Evolutionary conservation across 2,329 filamentous ascomycete genomes (phyloP).

Genomic region (Neofusicoccum parvum): DNA sequence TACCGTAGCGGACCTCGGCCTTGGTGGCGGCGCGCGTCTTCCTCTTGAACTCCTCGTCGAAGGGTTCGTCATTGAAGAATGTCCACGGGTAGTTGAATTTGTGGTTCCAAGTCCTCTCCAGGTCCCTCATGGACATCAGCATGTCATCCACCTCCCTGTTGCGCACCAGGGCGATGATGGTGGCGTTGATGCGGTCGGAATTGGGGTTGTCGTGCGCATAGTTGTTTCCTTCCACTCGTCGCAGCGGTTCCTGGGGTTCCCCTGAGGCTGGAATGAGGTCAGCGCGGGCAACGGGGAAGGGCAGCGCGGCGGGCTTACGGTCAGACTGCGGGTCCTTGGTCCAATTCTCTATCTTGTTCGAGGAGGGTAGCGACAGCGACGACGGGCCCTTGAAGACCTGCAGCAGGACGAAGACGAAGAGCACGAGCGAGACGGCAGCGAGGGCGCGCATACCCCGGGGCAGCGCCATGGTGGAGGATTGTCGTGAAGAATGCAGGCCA

Average conservation of each 20-base stretch:
- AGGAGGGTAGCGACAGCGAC: slow-evolving; percentile 38
- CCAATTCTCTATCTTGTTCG: slow-evolving; percentile 57
- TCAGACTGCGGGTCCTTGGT: slow-evolving; percentile 84
- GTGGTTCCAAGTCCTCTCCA: slow-evolving; percentile 93
- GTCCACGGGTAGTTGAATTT: slow-evolving; percentile 99
- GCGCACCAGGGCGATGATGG: slow-evolving; percentile 85
- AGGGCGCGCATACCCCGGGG: slow-evolving; percentile 82
- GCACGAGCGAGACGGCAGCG: slow-evolving; percentile 67
- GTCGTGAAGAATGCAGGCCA: not conserved
- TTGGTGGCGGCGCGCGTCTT: slow-evolving; percentile 81
- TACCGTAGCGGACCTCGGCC: slow-evolving; percentile 84
- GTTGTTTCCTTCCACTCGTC: slow-evolving; percentile 67
- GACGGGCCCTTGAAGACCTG: slow-evolving; percentile 67
- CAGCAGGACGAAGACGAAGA: slow-evolving; percentile 79
- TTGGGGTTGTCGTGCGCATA: slow-evolving; percentile 76
- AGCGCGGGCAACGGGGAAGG: not conserved
- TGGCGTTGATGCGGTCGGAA: slow-evolving; percentile 87
- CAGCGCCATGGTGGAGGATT: slow-evolving; percentile 68
- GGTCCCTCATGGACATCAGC: slow-evolving; percentile 83
- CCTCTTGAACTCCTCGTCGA: slow-evolving; percentile 88
- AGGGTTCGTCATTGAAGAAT: slow-evolving; percentile 96
- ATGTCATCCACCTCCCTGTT: slow-evolving; percentile 87
- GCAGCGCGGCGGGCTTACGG: slow-evolving; percentile 61
- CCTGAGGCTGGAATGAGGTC: slow-evolving; percentile 63
- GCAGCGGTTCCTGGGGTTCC: slow-evolving; percentile 78